Percentiles rank a stretch among this genome's conserved stretches.
These are phyloP conservation scores for Starmerella roubikii DNA, from an alignment of 805 yeast genomes.

Conservation along the genomic window DNA sequence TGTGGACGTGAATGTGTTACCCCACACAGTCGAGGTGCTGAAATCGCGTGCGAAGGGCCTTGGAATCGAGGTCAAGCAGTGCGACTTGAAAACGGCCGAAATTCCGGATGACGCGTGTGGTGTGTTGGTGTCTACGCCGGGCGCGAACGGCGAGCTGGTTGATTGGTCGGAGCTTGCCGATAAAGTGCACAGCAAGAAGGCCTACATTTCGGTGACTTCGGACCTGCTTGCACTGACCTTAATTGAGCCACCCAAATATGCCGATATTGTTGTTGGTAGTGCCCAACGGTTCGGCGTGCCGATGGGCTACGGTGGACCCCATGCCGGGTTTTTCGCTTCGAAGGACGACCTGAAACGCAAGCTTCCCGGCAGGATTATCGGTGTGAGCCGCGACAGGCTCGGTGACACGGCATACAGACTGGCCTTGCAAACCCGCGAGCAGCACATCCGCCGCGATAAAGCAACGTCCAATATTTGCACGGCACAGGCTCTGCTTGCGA, in stretches of 20 bases:
- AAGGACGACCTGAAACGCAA: conserved; percentile 69
- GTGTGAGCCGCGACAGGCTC: conserved; percentile 79
- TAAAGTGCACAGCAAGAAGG: conserved; percentile 55
- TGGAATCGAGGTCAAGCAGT: conserved; percentile 40
- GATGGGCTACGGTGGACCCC: conserved; percentile 97
- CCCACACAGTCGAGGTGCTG: conserved; percentile 74
- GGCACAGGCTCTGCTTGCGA: conserved; percentile 92
- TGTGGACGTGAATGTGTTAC: conserved; percentile 64
- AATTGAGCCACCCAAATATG: conserved; percentile 76
- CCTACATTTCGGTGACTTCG: conserved; percentile 72
- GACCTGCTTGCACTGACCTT: conserved; percentile 82
- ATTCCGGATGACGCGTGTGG: conserved; percentile 48
- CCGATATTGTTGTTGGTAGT: conserved; percentile 85
- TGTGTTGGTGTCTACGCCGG: conserved; percentile 80
- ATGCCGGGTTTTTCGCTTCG: conserved; percentile 93
- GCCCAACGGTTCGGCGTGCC: conserved; percentile 97
- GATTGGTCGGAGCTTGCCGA: conserved; percentile 46
- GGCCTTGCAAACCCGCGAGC: conserved; percentile 96
- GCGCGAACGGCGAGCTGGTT: conserved; percentile 59
- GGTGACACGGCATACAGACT: conserved; percentile 82
- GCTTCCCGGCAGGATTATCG: conserved; percentile 93
- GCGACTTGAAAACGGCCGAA: conserved; percentile 31
- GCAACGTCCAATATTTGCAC: conserved; percentile 98
- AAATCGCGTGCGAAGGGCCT: conserved; percentile 66
- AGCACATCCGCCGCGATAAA: conserved; percentile 92